Evolutionary conservation across 2,329 filamentous ascomycete species (phyloP), one percentile per base, ranked within the genome.

Genomic region (Fusarium sulawesiense): DNA sequence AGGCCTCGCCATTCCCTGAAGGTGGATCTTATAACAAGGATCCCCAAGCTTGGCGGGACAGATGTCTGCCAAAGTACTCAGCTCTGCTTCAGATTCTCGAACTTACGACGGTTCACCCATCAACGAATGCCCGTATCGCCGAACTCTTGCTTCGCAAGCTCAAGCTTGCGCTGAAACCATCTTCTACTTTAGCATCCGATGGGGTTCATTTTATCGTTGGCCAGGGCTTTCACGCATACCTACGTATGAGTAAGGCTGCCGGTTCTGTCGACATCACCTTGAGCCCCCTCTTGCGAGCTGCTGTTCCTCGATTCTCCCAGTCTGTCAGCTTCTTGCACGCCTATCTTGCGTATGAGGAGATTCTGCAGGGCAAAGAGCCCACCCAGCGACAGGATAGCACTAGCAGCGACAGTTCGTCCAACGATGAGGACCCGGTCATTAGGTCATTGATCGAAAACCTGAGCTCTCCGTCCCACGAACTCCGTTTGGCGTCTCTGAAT

Each of bases 171-270:
- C 80, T 93, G 46, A 83, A 87, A 21, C 88, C 89, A 10, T 88
- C 88, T 3, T 86, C 86, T 8, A 84, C 85, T 13, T 79, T 89
- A 54, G 84, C 85, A 4, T 88, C 87, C 5, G 86, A 91, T 66
- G 87, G 91, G 75, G 87, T 89, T n/a, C 85, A 88, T 37, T 93
- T 96, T 70, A 92, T 93, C 51, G 85, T 91, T 60, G 92, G 91
- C 12, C 89, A 90, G 70, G 93, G 92, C 1, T 93, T 96, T 75
- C 88, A 88, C 61, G 88, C 91, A 7, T 93, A 94, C 72, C 83
- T 93, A 27, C 84, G 87, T 50, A 89, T 93, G 84, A 88, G 86
- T 55, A 86, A 84, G 64, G 83, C 85, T 6, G 82, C 87, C n/a
- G 86, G 83, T 2, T 83, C 86, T 14, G 78, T 90, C 8, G 89